A percentile compares a stretch with the other conserved stretches of the same genome.
These are phyloP conservation scores for Hanseniaspora meyeri DNA, from an alignment of 805 yeast genomes.

Conservation along the genomic window DNA sequence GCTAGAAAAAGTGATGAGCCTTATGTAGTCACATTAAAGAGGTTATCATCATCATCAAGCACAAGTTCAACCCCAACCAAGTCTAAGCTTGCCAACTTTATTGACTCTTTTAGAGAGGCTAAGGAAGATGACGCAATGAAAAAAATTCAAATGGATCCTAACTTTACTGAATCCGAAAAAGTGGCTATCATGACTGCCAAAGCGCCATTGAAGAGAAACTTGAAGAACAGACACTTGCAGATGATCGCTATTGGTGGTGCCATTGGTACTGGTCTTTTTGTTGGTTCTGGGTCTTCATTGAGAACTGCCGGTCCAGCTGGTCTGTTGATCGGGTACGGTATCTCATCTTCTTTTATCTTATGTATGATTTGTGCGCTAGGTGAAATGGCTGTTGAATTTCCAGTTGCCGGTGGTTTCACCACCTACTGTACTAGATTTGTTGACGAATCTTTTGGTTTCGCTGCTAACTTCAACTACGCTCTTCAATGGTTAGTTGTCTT, in stretches of 20 bases:
- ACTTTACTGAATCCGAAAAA: conserved; percentile 33
- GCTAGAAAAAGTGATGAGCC: background rate
- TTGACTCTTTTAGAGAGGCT: conserved; percentile 38
- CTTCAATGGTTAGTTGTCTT: conserved; percentile 40
- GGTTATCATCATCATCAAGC: background rate
- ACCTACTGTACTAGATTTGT: conserved; percentile 47
- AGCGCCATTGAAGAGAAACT: conserved; percentile 43
- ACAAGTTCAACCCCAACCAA: background rate
- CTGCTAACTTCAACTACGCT: conserved; percentile 46
- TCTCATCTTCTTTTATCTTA: conserved; percentile 47
- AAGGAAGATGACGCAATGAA: conserved; percentile 21
- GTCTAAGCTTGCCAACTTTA: conserved; percentile 31
- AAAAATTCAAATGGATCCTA: conserved; percentile 25
- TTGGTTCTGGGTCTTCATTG: conserved; percentile 54
- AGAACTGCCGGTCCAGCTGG: conserved; percentile 58
- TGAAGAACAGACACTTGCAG: conserved; percentile 45
- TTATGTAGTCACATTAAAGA: background rate
- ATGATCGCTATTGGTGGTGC: too few species aligned
- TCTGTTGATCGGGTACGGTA: conserved; percentile 41
- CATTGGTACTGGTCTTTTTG: conserved; percentile 64
- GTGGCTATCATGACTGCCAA: conserved; percentile 35
- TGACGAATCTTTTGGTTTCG: conserved; percentile 51
- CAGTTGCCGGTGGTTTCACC: conserved; percentile 53
- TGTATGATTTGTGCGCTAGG: conserved; percentile 50
- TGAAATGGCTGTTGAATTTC: conserved; percentile 48